phyloP scores from a whole-genome alignment of 345 rosid species.

The Eutrema heterophyllum region DNA sequence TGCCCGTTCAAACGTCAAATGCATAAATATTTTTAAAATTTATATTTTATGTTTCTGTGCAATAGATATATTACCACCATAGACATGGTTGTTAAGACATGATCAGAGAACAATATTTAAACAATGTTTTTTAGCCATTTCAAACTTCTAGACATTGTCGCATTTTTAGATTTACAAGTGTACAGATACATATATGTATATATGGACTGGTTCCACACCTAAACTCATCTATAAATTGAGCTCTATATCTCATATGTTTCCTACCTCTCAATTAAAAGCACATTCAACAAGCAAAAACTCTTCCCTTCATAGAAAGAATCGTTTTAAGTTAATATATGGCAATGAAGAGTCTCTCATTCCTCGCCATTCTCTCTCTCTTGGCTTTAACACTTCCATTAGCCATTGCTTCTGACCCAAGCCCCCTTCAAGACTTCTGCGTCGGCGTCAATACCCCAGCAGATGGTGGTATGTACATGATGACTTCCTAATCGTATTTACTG shows the following conservation, averaged over 20 bases:
- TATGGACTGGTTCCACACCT: background rate
- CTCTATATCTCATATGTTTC: background rate
- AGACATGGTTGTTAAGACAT: background rate
- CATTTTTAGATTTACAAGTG: background rate
- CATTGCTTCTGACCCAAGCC: slow-evolving; percentile 11
- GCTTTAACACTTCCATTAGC: background rate
- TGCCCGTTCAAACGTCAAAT: background rate
- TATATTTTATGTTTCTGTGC: too few species aligned
- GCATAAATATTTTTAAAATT: too few species aligned
- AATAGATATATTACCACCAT: background rate
- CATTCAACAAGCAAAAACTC: background rate
- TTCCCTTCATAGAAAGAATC: background rate
- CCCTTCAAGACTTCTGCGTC: slow-evolving; percentile 3
- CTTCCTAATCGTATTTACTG: background rate
- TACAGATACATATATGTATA: background rate
- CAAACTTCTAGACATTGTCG: background rate
- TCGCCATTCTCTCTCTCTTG: background rate
- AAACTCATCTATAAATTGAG: slow-evolving; percentile 2
- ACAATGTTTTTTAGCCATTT: background rate
- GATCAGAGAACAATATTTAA: background rate
- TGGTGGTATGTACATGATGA: slow-evolving; percentile 3
- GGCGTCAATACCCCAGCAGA: background rate
- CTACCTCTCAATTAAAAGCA: background rate
- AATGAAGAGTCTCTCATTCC: slow-evolving; percentile 1
- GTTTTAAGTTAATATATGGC: background rate